Base-by-base conservation (phyloP, 1,284 basidiomycete species). In the Agaricales sp. region DNA sequence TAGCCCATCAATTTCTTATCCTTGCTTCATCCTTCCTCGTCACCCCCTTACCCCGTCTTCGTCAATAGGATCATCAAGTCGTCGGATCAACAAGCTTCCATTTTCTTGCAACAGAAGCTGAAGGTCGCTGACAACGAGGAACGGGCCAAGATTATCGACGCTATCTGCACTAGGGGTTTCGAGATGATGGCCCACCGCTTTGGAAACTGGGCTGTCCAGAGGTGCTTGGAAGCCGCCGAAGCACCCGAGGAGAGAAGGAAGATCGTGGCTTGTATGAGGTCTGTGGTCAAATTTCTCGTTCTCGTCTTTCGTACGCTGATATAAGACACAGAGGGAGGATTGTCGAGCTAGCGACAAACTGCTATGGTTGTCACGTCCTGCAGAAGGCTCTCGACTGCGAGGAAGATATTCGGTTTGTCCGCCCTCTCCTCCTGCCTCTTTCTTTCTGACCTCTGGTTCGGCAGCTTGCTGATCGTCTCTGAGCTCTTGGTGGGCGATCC, bases 171-270 rank as follows among this genome's bases (percentile, higher is more conserved):
- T 30, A 75, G 80, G 18, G 87, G 87, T 0, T 86, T 84, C 54
- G 87, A 90, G 60, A 89, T 90, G 87, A 90, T 90, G 87, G 86
- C 86, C 52, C 82, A 88, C 61, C 71, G 84, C 8, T 90, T 90
- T 55, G 87, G 87, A 1, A 90, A 90, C 57, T 90, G 87, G 87
- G 87, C 87, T 0, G 86, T 89, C 25, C 87, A 90, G 62, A 70
- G 87, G 50, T 90, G 87, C 61, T 67, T 90, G 3, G 87, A 89
- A 58, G 82, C 83, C 2, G 80, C 86, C 50, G 71, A 81, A 22
- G 78, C 75, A 44, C 60, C 70, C 24, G 82, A 87, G 44, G 87
- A 90, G 59, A 68, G 83, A 53, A 72, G 81, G 39, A 87, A 87
- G 67, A 84, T 90, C 41, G 85, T 88, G 25, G 63, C 67, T 18